Conservation (phyloP, 345 rosid species). For the Hevea brasiliensis region DNA sequence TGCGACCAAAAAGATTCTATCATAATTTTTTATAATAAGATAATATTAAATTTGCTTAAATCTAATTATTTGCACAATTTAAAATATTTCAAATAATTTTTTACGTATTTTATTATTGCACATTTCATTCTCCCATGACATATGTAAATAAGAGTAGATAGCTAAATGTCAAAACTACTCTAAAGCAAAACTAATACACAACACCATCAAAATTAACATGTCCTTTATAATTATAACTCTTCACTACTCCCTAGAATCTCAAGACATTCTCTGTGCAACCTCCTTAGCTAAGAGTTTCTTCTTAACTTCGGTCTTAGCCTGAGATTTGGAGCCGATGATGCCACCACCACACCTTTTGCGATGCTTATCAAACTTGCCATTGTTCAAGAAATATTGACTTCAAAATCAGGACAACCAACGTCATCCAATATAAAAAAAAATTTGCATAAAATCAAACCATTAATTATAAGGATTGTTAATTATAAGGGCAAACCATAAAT, state of each 20-base stretch:
- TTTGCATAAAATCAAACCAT: no score
- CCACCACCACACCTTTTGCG: slow-evolving; percentile 90
- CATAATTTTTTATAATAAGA: no score
- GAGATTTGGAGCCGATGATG: slow-evolving; percentile 85
- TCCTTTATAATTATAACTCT: not conserved
- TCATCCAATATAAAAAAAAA: no score
- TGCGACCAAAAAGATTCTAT: no score
- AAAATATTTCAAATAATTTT: no score
- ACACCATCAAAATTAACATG: not conserved
- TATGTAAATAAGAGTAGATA: no score
- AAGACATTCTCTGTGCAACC: slow-evolving; percentile 70
- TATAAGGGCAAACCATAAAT: not conserved
- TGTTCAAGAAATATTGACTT: no score
- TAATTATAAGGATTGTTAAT: not conserved
- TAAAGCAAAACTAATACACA: not conserved
- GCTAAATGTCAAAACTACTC: not conserved
- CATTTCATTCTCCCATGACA: not conserved
- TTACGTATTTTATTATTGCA: no score
- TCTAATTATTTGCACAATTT: no score
- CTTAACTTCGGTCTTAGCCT: slow-evolving; percentile 70
- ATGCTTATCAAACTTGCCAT: slow-evolving; percentile 67
- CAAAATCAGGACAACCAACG: not conserved
- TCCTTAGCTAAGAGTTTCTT: slow-evolving; percentile 71
- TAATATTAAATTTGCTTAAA: no score
- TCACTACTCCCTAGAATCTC: not conserved